Percentiles rank a stretch among this genome's conserved stretches.
Conservation (phyloP, 768 basidiomycete species). For the Lanmaoa pseudosensibilis region DNA sequence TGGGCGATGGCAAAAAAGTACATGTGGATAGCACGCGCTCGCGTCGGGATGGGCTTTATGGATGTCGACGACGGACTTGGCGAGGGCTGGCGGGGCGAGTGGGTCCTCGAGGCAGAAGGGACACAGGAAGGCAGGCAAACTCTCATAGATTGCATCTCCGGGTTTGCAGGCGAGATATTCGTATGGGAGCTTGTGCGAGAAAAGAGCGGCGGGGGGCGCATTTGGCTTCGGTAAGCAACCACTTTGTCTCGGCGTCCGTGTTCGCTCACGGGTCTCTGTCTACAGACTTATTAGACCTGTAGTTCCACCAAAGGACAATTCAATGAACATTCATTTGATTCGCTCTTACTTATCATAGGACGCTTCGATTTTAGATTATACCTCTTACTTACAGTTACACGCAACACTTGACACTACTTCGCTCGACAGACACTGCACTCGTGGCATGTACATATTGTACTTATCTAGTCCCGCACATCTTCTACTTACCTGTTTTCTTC, state of each 20-base stretch:
- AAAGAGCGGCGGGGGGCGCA: slow-evolving; percentile 54
- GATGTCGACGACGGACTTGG: slow-evolving; percentile 45
- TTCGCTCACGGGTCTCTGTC: not conserved
- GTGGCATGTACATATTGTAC: slow-evolving; percentile 15
- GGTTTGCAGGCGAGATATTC: slow-evolving; percentile 35
- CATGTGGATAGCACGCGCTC: slow-evolving; percentile 63
- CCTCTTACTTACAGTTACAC: slow-evolving; percentile 13
- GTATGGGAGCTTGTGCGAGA: slow-evolving; percentile 62
- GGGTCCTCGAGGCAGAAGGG: slow-evolving; percentile 79
- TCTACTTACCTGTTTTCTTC: slow-evolving; percentile 3
- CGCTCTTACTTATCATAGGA: slow-evolving; percentile 25
- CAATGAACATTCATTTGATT: slow-evolving; percentile 18
- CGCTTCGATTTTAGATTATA: slow-evolving; percentile 19
- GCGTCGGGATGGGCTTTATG: slow-evolving; percentile 38
- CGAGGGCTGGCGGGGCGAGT: slow-evolving; percentile 74
- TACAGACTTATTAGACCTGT: slow-evolving; percentile 25
- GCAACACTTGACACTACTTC: slow-evolving; percentile 1
- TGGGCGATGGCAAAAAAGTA: slow-evolving; percentile 59
- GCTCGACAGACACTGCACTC: slow-evolving; percentile 16
- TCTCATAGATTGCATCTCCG: slow-evolving; percentile 53
- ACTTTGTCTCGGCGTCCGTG: not conserved
- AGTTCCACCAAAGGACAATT: slow-evolving; percentile 23
- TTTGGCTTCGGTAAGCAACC: slow-evolving; percentile 63
- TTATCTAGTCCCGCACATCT: not conserved
- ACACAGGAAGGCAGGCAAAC: slow-evolving; percentile 62